These are phyloP conservation scores for Myxozyma neotropica DNA, from an alignment of 805 yeast genomes.

Conservation along the genomic window DNA sequence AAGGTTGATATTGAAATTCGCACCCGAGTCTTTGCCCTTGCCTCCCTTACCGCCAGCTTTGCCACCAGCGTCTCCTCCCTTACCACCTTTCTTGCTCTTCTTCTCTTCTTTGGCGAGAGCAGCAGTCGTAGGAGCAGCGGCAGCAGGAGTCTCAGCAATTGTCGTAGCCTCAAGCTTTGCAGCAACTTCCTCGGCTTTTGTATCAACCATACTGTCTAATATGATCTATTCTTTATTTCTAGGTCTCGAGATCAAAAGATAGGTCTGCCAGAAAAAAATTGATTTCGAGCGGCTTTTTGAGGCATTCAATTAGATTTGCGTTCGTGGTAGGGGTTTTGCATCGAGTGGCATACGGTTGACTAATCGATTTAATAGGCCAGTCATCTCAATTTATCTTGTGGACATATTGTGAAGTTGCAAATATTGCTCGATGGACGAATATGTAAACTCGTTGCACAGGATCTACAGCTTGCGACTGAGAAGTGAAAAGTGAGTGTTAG, in stretches of 20 bases:
- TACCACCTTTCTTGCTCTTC: constrained; percentile 17
- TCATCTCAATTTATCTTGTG: no score
- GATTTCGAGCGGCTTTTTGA: not conserved
- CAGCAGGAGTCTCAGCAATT: constrained; percentile 9
- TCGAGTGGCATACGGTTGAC: no score
- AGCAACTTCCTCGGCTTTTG: constrained; percentile 9
- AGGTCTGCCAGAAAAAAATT: not conserved
- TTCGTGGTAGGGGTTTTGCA: not conserved
- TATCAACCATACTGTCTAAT: not conserved
- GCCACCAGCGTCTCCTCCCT: constrained; percentile 7
- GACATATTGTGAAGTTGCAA: no score
- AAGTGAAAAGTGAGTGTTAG: no score
- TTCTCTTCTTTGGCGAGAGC: not conserved
- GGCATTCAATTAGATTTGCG: no score
- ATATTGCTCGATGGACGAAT: no score
- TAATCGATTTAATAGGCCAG: no score
- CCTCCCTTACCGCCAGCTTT: constrained; percentile 11
- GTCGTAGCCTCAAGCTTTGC: constrained; percentile 7
- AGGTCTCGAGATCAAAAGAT: not conserved
- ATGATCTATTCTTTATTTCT: not conserved
- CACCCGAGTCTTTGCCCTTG: constrained; percentile 72
- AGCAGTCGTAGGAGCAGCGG: not conserved
- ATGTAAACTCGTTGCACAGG: no score
- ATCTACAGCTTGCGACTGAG: no score
- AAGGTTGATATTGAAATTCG: constrained; percentile 90